These are phyloP conservation scores for Agapanthus africanus DNA, from an alignment of 106 monocot genomes.

Conservation along the genomic window DNA sequence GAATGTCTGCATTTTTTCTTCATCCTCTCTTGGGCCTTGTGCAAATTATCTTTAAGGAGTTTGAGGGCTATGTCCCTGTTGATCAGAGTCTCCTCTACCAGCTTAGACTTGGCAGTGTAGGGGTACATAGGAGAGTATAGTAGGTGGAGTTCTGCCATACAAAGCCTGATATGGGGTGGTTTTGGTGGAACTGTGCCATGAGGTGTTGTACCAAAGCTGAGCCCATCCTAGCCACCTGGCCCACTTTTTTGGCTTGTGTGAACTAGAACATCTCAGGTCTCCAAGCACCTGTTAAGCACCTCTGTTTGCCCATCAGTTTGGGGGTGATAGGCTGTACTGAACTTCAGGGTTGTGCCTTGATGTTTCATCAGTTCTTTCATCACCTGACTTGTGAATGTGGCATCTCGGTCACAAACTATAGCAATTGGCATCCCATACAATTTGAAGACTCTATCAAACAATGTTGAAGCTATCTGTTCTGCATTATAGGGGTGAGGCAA, in stretches of 20 bases:
- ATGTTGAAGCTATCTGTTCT: too few species aligned
- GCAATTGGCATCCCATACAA: too few species aligned
- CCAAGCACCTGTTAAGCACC: too few species aligned
- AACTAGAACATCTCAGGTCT: too few species aligned
- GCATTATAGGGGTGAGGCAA: too few species aligned
- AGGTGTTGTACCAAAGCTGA: neutral
- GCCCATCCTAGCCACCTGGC: neutral
- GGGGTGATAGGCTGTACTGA: too few species aligned
- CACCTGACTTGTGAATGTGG: too few species aligned
- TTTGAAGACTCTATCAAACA: too few species aligned
- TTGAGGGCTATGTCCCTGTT: neutral
- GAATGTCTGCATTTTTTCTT: neutral
- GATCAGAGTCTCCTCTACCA: neutral
- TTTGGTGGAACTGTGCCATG: neutral
- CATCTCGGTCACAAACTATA: too few species aligned
- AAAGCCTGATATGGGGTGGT: neutral
- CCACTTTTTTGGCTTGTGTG: neutral
- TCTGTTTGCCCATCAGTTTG: too few species aligned
- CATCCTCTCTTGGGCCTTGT: slow-evolving; percentile 2
- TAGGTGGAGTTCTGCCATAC: neutral
- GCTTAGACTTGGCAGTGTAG: neutral
- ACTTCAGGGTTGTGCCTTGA: too few species aligned
- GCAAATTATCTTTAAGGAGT: neutral
- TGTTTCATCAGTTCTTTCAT: too few species aligned
- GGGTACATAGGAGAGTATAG: neutral